Base-by-base conservation (phyloP, 352 stramenopile species). In the Aphanomyces invadans region DNA sequence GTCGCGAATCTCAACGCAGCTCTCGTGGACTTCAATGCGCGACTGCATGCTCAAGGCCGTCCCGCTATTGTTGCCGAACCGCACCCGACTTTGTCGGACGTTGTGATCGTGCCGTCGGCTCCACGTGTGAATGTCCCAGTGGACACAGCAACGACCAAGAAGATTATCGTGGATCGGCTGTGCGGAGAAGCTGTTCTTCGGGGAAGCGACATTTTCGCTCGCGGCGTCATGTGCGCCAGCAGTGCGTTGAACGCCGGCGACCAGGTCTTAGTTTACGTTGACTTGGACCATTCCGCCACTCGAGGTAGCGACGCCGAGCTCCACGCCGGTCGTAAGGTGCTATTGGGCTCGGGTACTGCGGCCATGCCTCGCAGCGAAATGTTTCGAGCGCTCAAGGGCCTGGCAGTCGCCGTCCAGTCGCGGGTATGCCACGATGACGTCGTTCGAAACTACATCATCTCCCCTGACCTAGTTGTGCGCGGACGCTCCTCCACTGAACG, bases 101-200 rank as follows among this genome's bases (percentile, higher is more conserved):
- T 91, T 7, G 60, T 90, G 7, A 70, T 92, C 62, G 88, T 92
- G 53, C 80, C 80, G 36, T 90, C 81, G 0, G 77, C 79, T 0
- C 74, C 73, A 5, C 63, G 74, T 0, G 44, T 74, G 11, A 75
- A 77, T 17, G 63, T 77, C 9, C 46, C 76, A 3, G 45, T 23
- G 2, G 64, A 69, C 5, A 78, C 73, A 60, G 32, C 60, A 2
- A 39, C 51, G 0, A 71, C 79, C 33, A 82, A 84, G 49, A 81
- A 74, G 15, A 78, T 97, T 23, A 80, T 98, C 38, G 85, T 95
- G 26, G 91, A 97, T 66, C 77, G 90, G 25, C 83, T 96, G 12
- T 98, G 93, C 71, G 93, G 86, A 15, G 91, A 98, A 75, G 93
- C 93, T 1, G 93, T 98, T 63, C 71, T 98, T 5, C 86, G 93